Base-by-base conservation (phyloP, 768 basidiomycete genomes). In the Boletus rubropictus region DNA sequence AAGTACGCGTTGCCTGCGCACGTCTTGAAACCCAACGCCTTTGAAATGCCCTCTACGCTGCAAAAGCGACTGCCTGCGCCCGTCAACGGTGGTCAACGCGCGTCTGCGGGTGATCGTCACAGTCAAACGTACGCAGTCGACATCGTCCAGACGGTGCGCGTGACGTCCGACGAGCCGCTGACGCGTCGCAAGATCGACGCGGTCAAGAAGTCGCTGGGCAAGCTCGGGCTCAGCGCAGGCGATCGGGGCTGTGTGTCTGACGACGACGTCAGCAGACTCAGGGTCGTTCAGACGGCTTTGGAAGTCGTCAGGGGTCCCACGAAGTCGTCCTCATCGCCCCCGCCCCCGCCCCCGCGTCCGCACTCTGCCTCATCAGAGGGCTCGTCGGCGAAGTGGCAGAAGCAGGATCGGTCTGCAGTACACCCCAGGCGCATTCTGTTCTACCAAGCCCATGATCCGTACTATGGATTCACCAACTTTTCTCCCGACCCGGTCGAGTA, bases 401-500 rank as follows among this genome's bases (percentile, higher is more conserved):
- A 18, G 40, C 52, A 42, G 28, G 46, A 45, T 33, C 46, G 37
- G 21, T 12, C 29, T 31, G 17, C 11, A 4, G 31, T 15, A 18
- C 47, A 52, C 28, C 61, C 59, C 34, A 52, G 58, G 36, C 62
- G 60, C 7, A 68, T 66, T 22, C 51, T 66, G 36, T 66, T 66
- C 51, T 64, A 63, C 54, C 61, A 61, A 34, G 62, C 58, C 38
- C 44, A 59, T n/a, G 59, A 61, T 44, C 65, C 62, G 20, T 50
- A 67, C 51, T 69, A 73, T 42, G 68, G 68, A 12, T 73, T 73
- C 55, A 70, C 72, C 42, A 73, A 73, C 55, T 72, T 72, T 49
- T 75, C 75, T 4, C 55, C 70, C 5, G 69, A 76, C 53, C 56
- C 68, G 4, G 65, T 77, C 25, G 54, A 61, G 18, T 74, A 72